Base-by-base conservation (phyloP, 2,329 filamentous ascomycete genomes). In the Orbilia ellipsospora region DNA sequence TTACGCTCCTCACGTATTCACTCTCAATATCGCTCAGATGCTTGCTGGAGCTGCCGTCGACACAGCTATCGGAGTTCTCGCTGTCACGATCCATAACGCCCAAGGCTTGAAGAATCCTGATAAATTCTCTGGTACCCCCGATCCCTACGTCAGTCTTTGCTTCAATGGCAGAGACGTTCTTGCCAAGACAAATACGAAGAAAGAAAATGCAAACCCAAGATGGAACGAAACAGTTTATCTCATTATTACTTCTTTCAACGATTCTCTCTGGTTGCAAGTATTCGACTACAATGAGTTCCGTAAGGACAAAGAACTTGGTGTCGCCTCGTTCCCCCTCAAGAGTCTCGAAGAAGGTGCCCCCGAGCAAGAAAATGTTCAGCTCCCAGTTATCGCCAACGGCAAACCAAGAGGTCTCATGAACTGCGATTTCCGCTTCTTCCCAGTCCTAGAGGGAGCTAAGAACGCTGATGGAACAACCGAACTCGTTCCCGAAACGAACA, bases 171-270 rank as follows among this genome's bases (percentile, higher is more conserved):
- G 94, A 60, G 87, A 89, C 68, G 88, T 92, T 70, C 88, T 99
- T 60, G 95, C 92, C 44, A 90, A 91, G 80, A 99, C 95, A 52
- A 97, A 98, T 86, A 92, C 89, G 1, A 85, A 97, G 77, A 88
- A 90, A 75, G 93, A 97, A 80, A 95, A 91, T 67, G 85, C 90
- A 60, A 96, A 93, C 80, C 95, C 95, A 5, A 88, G 90, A 79
- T 99, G 95, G 95, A 96, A 95, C 80, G 94, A 99, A 83, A 99
- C 95, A 0, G 89, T 97, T 81, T 97, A 97, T 81, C 89, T 98
- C 79, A 95, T 99, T 78, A 87, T 99, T 78, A 96, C 93, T 0
- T 96, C 93, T 2, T 91, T 96, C 81, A 92, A 91, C 72, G 95
- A 99, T 81, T 87, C 91, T 28, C 86, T 99, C 66, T 95, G 94